Conservation (phyloP, 495 filamentous ascomycete genomes). For the Articulospora tetracladia region DNA sequence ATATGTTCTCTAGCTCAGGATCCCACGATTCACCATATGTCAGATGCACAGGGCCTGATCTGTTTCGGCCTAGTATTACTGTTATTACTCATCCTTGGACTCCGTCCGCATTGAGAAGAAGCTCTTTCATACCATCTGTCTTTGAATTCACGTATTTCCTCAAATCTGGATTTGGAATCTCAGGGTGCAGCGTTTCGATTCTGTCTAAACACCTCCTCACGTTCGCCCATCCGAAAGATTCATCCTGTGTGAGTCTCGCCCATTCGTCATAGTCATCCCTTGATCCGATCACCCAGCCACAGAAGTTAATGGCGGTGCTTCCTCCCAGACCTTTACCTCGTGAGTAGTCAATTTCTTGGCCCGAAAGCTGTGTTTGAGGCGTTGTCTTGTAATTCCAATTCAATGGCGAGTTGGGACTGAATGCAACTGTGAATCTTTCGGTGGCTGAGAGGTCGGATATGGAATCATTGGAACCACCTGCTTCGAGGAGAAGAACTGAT, state of each 20-base stretch:
- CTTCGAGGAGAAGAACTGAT: conserved; percentile 2
- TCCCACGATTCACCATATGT: not conserved
- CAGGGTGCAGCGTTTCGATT: not conserved
- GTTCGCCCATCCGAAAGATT: not conserved
- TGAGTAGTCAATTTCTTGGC: not conserved
- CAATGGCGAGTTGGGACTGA: not conserved
- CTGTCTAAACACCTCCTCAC: not conserved
- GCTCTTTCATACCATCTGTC: not conserved
- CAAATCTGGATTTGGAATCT: not conserved
- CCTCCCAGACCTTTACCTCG: not conserved
- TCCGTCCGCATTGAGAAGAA: not conserved
- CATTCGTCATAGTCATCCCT: conserved; percentile 2
- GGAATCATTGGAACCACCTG: not conserved
- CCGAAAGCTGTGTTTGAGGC: not conserved
- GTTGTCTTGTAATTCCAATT: not conserved
- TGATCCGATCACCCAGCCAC: not conserved
- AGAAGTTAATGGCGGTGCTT: not conserved
- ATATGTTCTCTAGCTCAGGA: not conserved
- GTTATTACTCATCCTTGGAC: not conserved
- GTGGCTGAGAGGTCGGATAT: not conserved
- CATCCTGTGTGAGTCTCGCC: not conserved
- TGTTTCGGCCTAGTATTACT: not conserved
- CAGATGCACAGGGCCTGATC: not conserved
- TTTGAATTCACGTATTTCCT: not conserved
- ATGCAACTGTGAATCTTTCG: not conserved